A percentile compares a stretch with the other conserved stretches of the same genome.
Evolutionary conservation across 306 rosid genomes (phyloP).

Genomic region (Trifolium dubium): DNA sequence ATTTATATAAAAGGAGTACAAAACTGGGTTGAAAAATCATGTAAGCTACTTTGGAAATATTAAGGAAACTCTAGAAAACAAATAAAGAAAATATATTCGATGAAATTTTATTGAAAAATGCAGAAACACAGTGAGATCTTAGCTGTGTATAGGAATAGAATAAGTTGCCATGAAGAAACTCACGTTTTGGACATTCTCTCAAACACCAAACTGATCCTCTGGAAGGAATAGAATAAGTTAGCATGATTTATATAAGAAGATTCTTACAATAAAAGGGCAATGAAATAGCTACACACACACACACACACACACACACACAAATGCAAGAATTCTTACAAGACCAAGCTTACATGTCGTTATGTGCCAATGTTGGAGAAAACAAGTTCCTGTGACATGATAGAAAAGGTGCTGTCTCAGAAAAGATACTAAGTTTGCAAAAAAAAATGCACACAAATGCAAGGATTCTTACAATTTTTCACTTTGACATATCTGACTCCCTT

Average conservation of each 20-base stretch:
- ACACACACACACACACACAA: no score
- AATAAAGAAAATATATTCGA: neutral
- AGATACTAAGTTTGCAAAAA: conserved; percentile 1
- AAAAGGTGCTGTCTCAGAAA: conserved; percentile 12
- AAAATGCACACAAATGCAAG: conserved; percentile 19
- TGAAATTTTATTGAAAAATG: neutral
- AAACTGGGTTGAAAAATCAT: conserved; percentile 2
- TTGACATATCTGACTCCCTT: conserved; percentile 43
- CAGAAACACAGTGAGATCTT: conserved; percentile 8
- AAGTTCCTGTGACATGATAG: conserved; percentile 42
- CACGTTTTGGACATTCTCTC: conserved; percentile 51
- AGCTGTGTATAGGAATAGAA: neutral
- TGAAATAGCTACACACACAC: no score
- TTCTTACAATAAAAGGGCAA: neutral
- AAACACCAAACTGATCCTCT: conserved; percentile 61
- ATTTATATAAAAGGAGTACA: conserved; percentile 39
- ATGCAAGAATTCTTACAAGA: no score
- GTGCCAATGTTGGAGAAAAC: conserved; percentile 42
- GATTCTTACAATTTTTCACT: conserved; percentile 53
- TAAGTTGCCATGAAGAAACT: conserved; percentile 32
- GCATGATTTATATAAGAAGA: conserved; percentile 9
- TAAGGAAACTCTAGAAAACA: neutral
- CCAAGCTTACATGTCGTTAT: conserved; percentile 44
- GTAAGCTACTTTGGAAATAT: conserved; percentile 1
- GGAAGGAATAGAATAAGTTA: conserved; percentile 34